Evolutionary conservation across 2,329 filamentous ascomycete genomes (phyloP).

Genomic region (Fusarium pseudoanthophilum): DNA sequence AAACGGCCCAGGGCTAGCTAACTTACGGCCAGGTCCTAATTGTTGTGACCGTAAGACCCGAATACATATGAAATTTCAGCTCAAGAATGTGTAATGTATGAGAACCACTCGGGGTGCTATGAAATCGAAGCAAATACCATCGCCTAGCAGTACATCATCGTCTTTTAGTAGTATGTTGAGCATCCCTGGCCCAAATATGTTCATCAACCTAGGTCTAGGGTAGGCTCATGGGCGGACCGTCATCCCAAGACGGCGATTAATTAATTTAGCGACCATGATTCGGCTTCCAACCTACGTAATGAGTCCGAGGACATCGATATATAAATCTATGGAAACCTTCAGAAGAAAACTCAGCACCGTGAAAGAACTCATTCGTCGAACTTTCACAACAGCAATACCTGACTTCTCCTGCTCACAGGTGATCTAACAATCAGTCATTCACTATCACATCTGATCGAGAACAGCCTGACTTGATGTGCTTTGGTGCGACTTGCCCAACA

Average conservation of each 20-base stretch:
- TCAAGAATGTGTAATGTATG: background rate
- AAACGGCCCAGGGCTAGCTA: background rate
- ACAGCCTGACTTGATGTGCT: conserved; percentile 51
- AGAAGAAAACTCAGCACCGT: background rate
- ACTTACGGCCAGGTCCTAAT: background rate
- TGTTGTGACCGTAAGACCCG: background rate
- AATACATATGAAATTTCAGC: background rate
- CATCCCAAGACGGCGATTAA: conserved; percentile 1
- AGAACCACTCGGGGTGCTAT: background rate
- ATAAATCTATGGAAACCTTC: background rate
- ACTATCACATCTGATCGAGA: background rate
- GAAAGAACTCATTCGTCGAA: background rate
- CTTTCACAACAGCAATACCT: background rate
- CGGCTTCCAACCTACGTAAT: background rate
- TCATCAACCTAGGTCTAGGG: background rate
- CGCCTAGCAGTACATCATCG: background rate
- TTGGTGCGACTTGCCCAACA: conserved; percentile 53
- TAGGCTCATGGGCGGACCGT: background rate
- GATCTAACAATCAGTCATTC: background rate
- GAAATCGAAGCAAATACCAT: background rate
- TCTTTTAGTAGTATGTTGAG: background rate
- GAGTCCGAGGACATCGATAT: background rate
- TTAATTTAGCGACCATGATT: conserved; percentile 15
- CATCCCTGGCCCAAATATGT: background rate
- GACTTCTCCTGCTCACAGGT: no score